phyloP scores from a whole-genome alignment of 179 eudicot genomes.

The Beta corolliflora region DNA sequence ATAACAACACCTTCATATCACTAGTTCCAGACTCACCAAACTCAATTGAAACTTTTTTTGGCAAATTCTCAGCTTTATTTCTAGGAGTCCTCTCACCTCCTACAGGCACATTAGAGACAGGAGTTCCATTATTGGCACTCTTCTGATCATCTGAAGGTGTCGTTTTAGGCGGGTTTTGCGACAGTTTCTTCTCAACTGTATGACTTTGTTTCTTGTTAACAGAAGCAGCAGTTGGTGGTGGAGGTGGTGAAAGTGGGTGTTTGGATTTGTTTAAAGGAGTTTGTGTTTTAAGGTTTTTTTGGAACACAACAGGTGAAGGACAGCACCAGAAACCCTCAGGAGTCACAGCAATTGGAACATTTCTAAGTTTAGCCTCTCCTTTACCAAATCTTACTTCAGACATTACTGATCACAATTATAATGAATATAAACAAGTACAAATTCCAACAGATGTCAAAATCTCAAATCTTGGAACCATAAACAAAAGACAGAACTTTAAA shows the following conservation, averaged over 20 bases:
- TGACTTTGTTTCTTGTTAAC: conserved; percentile 45
- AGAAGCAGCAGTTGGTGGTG: conserved; percentile 33
- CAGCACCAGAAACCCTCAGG: conserved; percentile 99
- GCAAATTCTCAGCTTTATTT: conserved; percentile 54
- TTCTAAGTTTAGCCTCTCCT: conserved; percentile 66
- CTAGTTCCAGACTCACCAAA: conserved; percentile 86
- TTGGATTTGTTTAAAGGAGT: conserved; percentile 54
- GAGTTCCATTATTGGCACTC: conserved; percentile 12
- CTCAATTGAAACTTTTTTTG: conserved; percentile 83
- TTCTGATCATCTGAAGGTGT: conserved; percentile 41
- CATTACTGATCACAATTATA: conserved; percentile 36
- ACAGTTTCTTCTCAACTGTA: conserved; percentile 38
- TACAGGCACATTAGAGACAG: conserved; percentile 32
- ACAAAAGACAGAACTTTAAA: background rate
- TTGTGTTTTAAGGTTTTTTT: conserved; percentile 60
- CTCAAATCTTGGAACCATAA: conserved; percentile 8
- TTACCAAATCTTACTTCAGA: conserved; percentile 61
- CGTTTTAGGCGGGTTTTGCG: conserved; percentile 33
- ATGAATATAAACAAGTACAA: background rate
- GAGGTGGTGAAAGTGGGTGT: conserved; percentile 24
- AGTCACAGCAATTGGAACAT: conserved; percentile 93
- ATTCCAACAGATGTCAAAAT: conserved; percentile 16
- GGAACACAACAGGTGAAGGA: conserved; percentile 85
- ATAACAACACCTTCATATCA: conserved; percentile 71
- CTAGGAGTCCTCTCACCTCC: conserved; percentile 42